Percentiles rank a stretch among this genome's conserved stretches.
These are phyloP conservation scores for Lasiodiplodia citricola DNA, from an alignment of 2,329 filamentous ascomycete species.

Conservation along the genomic window DNA sequence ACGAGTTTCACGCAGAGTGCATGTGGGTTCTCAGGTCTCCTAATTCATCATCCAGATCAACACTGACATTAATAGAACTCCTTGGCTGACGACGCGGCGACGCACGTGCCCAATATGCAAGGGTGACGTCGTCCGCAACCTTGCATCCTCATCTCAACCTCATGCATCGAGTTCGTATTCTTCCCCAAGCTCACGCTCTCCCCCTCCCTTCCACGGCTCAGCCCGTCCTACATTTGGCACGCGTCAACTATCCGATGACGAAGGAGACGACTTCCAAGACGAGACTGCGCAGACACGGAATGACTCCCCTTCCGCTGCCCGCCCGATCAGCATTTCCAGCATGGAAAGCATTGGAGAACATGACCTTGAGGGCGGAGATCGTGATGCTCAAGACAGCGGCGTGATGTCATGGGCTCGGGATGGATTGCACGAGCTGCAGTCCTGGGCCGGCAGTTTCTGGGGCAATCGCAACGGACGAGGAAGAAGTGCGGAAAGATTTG, in stretches of 20 bases:
- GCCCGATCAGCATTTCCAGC: conserved; percentile 19
- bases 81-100: conserved; percentile 92
- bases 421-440: conserved; percentile 14
- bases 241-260: background rate
- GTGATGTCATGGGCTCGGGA: conserved; percentile 17
- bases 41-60: conserved; percentile 8
- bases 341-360: conserved; percentile 5
- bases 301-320: conserved; percentile 12
- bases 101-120: conserved; percentile 99
- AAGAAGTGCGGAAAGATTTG: conserved; percentile 7
- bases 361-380: conserved; percentile 16
- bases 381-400: conserved; percentile 12
- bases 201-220: conserved; percentile 1
- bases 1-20: conserved; percentile 98
- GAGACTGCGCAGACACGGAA: conserved; percentile 13
- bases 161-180: conserved; percentile 15
- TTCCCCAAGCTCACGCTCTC: conserved; percentile 15
- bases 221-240: background rate
- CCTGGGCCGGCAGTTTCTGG: conserved; percentile 23
- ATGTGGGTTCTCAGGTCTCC: conserved; percentile 71
- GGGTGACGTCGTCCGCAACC: conserved; percentile 78
- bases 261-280: conserved; percentile 19
- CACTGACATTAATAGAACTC: conserved; percentile 68
- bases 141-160: conserved; percentile 26
- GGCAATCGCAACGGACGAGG: background rate